phyloP scores from a whole-genome alignment of 1,284 basidiomycete species.

The Mycena sp. region DNA sequence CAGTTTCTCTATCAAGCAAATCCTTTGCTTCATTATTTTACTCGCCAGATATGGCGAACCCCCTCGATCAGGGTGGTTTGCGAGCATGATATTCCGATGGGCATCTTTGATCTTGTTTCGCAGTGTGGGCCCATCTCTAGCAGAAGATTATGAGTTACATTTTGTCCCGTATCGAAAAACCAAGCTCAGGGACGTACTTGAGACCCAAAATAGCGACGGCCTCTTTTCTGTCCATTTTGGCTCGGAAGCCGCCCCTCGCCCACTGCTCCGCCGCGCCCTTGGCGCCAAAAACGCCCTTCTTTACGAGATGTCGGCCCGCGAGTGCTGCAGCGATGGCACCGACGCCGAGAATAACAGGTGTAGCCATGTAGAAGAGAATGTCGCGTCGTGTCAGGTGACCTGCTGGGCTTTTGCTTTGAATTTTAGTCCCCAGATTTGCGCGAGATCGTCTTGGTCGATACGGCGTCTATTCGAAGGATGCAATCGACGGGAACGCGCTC shows the following conservation, averaged over 20 bases:
- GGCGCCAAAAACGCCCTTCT: constrained; percentile 64
- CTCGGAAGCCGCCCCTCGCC: constrained; percentile 93
- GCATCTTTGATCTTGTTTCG: constrained; percentile 87
- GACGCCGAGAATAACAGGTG: constrained; percentile 80
- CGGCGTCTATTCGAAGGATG: not conserved
- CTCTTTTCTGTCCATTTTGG: constrained; percentile 96
- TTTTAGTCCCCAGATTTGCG: not conserved
- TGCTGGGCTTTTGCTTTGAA: not conserved
- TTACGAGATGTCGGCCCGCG: constrained; percentile 75
- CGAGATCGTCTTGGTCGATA: constrained; percentile 7
- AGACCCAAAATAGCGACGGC: constrained; percentile 93
- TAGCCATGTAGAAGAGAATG: constrained; percentile 61
- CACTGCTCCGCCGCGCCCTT: constrained; percentile 83
- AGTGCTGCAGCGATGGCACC: constrained; percentile 85
- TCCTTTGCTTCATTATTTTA: constrained; percentile 97
- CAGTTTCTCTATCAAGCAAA: constrained; percentile 77
- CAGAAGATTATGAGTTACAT: constrained; percentile 14
- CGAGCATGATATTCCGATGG: constrained; percentile 92
- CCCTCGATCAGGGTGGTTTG: constrained; percentile 96
- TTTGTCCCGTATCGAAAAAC: constrained; percentile 10
- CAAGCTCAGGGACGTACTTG: constrained; percentile 67
- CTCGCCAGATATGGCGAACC: constrained; percentile 97
- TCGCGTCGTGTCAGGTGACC: not conserved
- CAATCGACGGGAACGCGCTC: not conserved
- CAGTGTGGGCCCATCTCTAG: constrained; percentile 80